These are phyloP conservation scores for Penicillium flavigenum DNA, from an alignment of 495 filamentous ascomycete genomes.

Conservation along the genomic window DNA sequence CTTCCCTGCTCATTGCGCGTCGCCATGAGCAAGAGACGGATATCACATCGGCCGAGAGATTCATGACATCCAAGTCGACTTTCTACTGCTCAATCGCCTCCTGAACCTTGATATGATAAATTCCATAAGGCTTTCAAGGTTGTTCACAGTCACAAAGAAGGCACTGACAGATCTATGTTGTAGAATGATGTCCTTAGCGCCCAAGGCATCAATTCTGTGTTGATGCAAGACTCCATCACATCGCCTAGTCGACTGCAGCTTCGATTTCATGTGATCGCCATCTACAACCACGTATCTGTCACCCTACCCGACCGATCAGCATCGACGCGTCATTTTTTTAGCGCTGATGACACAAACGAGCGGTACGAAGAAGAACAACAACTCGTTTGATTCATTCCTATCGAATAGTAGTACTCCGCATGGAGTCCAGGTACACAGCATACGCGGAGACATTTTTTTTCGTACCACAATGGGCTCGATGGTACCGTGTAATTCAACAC, in stretches of 20 bases:
- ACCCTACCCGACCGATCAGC: constrained; percentile 5
- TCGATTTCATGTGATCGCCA: constrained; percentile 1
- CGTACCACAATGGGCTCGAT: not conserved
- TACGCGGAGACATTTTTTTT: not conserved
- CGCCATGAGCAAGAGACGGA: not conserved
- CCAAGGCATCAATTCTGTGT: not conserved
- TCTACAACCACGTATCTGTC: constrained; percentile 2
- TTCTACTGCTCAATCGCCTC: not conserved
- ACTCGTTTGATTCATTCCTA: not conserved
- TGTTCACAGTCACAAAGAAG: not conserved
- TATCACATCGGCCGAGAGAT: not conserved
- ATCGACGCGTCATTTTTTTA: constrained; percentile 11
- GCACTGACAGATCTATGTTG: not conserved
- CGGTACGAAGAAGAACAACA: not conserved
- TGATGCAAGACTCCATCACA: not conserved
- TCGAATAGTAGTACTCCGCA: not conserved
- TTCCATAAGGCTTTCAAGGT: not conserved
- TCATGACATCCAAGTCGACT: not conserved
- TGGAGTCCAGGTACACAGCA: not conserved
- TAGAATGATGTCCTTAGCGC: not conserved
- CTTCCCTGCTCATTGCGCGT: no score
- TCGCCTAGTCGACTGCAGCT: not conserved
- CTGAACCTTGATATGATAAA: not conserved
- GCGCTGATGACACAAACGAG: constrained; percentile 6
- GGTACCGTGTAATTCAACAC: not conserved